Conservation (phyloP, 192 early-diverging fungal genomes). For the Gryganskiella cystojenkinii region DNA sequence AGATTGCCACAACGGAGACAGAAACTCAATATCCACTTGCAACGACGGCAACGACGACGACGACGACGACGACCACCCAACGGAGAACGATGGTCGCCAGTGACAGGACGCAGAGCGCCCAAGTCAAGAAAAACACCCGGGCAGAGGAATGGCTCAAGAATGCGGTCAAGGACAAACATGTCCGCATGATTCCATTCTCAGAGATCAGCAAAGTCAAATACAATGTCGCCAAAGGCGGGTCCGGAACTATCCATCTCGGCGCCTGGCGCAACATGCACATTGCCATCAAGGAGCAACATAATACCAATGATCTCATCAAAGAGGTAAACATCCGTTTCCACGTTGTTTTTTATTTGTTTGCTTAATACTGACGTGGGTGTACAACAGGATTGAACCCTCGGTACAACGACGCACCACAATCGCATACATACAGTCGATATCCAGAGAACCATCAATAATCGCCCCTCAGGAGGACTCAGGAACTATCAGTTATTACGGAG, state of each 20-base stretch:
- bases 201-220: constrained; percentile 55
- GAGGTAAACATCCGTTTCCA: constrained; percentile 25
- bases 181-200: constrained; percentile 52
- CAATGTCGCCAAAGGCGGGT: constrained; percentile 51
- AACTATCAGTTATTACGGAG: too few species aligned
- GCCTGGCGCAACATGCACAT: constrained; percentile 54
- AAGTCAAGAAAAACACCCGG: constrained; percentile 47
- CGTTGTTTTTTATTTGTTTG: background rate
- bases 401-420: too few species aligned
- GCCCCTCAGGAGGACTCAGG: too few species aligned
- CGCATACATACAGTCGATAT: too few species aligned
- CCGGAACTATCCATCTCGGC: constrained; percentile 52
- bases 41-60: background rate
- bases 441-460: too few species aligned
- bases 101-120: constrained; percentile 43
- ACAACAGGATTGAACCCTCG: too few species aligned
- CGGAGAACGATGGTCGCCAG: constrained; percentile 36
- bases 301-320: constrained; percentile 54
- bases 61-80: background rate
- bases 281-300: constrained; percentile 54
- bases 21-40: background rate
- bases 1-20: too few species aligned
- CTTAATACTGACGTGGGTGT: background rate
- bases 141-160: constrained; percentile 53
- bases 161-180: constrained; percentile 52